These are phyloP conservation scores for Cenchrus fungigraminus DNA, from an alignment of 176 grass and related monocot genomes.

Conservation along the genomic window DNA sequence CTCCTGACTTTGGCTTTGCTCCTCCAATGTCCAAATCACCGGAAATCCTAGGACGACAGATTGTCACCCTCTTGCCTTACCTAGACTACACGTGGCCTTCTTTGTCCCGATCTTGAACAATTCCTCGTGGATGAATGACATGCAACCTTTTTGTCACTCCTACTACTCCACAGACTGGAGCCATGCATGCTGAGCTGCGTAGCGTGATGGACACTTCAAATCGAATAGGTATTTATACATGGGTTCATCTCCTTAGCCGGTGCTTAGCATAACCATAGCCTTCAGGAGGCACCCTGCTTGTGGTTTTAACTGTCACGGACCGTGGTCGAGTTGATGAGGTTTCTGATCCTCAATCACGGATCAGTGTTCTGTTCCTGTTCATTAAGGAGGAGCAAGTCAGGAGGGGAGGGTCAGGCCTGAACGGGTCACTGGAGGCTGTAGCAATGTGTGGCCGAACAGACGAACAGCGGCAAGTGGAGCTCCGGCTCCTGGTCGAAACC, in stretches of 20 bases:
- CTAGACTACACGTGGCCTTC: constrained; percentile 2
- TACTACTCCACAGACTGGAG: background rate
- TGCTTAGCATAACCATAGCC: background rate
- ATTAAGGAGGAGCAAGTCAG: no score
- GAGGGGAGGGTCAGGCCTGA: background rate
- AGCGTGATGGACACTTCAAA: background rate
- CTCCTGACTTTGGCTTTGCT: background rate
- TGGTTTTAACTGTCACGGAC: constrained; percentile 16
- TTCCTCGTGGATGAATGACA: background rate
- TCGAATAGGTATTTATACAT: background rate
- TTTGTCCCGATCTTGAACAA: constrained; percentile 28
- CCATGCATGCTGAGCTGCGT: constrained; percentile 21
- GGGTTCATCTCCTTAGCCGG: background rate
- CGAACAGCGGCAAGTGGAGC: background rate
- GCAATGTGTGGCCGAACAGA: background rate
- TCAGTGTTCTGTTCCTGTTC: background rate
- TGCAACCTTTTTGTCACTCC: constrained; percentile 12
- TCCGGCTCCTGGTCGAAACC: background rate
- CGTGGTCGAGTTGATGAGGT: background rate
- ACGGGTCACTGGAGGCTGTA: background rate
- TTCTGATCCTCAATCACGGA: background rate
- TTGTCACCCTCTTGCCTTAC: background rate
- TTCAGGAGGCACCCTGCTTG: background rate
- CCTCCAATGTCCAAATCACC: background rate
- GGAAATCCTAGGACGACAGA: background rate